phyloP scores from a whole-genome alignment of 306 rosid genomes.

The Oxytropis ochrocephala region DNA sequence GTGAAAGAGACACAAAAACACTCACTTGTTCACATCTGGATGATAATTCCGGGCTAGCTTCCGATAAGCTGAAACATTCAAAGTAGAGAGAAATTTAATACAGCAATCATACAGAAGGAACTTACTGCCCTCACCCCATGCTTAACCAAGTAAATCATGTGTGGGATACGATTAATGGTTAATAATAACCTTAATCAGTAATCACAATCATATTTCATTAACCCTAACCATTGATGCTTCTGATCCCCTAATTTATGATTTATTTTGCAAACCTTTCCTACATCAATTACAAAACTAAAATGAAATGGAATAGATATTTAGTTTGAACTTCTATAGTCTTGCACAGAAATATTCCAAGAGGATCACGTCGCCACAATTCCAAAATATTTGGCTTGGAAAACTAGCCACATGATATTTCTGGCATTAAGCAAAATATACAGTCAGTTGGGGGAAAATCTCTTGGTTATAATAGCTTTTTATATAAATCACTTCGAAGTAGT shows the following conservation, averaged over 20 bases:
- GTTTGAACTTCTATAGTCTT: background rate
- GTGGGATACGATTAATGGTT: background rate
- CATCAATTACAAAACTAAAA: background rate
- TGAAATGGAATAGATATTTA: background rate
- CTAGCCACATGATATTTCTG: background rate
- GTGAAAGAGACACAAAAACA: background rate
- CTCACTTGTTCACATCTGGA: slow-evolving; percentile 99
- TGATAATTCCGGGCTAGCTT: slow-evolving; percentile 93
- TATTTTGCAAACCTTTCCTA: background rate
- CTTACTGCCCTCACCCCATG: background rate
- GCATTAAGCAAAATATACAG: background rate
- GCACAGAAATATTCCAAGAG: background rate
- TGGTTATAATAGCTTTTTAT: background rate
- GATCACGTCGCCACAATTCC: background rate
- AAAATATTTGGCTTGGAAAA: background rate
- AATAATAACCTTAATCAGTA: background rate
- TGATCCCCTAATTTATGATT: background rate
- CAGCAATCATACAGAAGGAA: background rate
- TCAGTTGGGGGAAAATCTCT: background rate
- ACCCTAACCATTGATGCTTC: background rate
- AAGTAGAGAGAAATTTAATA: background rate
- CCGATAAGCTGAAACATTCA: slow-evolving; percentile 75
- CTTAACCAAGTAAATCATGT: slow-evolving; percentile 7
- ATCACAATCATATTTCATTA: background rate
- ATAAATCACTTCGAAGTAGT: background rate